Conservation (phyloP, 805 yeast species). For the Saccharomycopsis guyanensis region DNA sequence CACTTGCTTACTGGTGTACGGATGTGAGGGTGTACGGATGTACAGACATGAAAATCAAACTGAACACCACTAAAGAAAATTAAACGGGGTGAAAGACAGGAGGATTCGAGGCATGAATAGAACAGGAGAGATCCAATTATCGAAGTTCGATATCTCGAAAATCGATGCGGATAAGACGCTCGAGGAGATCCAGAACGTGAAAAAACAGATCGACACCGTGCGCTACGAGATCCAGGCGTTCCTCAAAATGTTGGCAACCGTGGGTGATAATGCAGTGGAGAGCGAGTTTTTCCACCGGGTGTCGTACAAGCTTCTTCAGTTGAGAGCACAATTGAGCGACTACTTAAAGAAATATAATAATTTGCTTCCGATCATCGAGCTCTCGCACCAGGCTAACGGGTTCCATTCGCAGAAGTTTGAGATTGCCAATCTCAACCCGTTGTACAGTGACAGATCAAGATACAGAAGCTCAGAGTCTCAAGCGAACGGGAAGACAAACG, state of each 20-base stretch:
- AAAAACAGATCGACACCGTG: constrained; percentile 17
- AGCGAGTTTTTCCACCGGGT: constrained; percentile 11
- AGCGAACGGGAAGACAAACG: background rate
- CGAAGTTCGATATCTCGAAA: constrained; percentile 9
- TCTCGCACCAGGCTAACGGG: constrained; percentile 18
- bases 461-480: background rate
- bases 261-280: constrained; percentile 9
- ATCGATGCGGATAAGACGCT: constrained; percentile 10
- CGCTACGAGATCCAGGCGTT: constrained; percentile 18
- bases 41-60: no score
- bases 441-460: background rate
- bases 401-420: constrained; percentile 13
- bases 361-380: constrained; percentile 58
- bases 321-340: constrained; percentile 9
- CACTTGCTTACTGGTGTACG: no score
- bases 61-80: no score
- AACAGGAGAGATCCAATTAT: constrained; percentile 9
- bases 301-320: constrained; percentile 12
- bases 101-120: constrained; percentile 4
- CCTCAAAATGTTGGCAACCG: constrained; percentile 10
- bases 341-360: constrained; percentile 36
- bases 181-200: constrained; percentile 11
- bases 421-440: constrained; percentile 7
- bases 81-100: no score
- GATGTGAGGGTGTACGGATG: no score